Conservation (phyloP, 1,139 yeast genomes). For the Yamadazyma oceani region DNA sequence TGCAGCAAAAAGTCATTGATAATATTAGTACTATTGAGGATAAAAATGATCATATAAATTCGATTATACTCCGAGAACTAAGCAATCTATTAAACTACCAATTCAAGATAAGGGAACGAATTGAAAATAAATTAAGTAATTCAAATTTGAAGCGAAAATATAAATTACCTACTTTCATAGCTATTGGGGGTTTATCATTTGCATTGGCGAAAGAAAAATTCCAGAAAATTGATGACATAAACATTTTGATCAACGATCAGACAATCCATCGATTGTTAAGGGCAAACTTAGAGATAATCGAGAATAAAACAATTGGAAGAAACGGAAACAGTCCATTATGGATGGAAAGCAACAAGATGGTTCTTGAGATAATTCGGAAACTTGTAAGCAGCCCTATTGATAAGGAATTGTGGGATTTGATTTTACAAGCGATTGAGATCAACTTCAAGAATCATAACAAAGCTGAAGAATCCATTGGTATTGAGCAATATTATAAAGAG, state of each 20-base stretch:
- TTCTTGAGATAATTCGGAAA: constrained; percentile 21
- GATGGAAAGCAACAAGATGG: constrained; percentile 41
- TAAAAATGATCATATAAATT: constrained; percentile 32
- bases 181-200: constrained; percentile 56
- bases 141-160: constrained; percentile 28
- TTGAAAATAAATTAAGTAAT: constrained; percentile 35
- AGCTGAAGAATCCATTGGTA: constrained; percentile 49
- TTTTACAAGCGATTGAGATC: constrained; percentile 43
- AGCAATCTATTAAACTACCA: constrained; percentile 56
- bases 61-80: constrained; percentile 52
- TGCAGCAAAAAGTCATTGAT: constrained; percentile 53
- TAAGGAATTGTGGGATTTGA: constrained; percentile 45
- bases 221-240: constrained; percentile 26
- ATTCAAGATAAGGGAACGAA: constrained; percentile 56
- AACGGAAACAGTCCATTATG: constrained; percentile 34
- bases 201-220: constrained; percentile 40
- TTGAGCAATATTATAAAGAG: constrained; percentile 44
- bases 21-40: constrained; percentile 29
- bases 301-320: constrained; percentile 39
- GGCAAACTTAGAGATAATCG: constrained; percentile 27
- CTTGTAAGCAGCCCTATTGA: constrained; percentile 13
- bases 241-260: constrained; percentile 43
- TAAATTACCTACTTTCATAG: constrained; percentile 66
- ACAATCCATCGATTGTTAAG: constrained; percentile 34
- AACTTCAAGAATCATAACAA: constrained; percentile 33